Evolutionary conservation across 139 green algal species (phyloP).

Genomic region (Gonium pectorale): DNA sequence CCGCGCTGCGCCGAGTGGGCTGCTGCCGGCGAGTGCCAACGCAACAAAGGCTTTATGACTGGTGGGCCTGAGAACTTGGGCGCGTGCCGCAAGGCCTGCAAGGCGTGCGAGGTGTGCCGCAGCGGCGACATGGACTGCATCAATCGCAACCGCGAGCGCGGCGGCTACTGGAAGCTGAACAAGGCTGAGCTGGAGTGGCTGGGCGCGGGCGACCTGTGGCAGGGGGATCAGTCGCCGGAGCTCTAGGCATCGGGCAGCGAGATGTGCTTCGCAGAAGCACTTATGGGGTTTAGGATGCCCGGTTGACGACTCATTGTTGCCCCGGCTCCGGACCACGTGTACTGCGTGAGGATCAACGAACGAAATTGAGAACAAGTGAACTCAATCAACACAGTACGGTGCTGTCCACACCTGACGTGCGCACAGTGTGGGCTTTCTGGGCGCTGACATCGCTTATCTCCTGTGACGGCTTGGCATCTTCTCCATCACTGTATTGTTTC

Average conservation of each 20-base stretch:
- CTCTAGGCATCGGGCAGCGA: constrained; percentile 12
- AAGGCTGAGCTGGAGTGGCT: constrained; percentile 53
- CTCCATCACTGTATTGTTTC: too few relatives aligned
- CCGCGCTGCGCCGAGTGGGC: constrained; percentile 60
- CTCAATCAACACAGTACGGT: too few relatives aligned
- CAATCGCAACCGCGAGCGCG: constrained; percentile 52
- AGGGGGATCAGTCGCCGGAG: constrained; percentile 16
- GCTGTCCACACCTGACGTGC: too few relatives aligned
- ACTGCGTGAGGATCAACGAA: too few relatives aligned
- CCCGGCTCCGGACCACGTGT: too few relatives aligned
- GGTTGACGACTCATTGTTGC: too few relatives aligned
- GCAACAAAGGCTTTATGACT: constrained; percentile 70
- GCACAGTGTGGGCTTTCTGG: too few relatives aligned
- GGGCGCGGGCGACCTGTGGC: constrained; percentile 17
- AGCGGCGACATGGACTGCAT: constrained; percentile 50
- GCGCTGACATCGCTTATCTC: too few relatives aligned
- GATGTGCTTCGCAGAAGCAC: too few relatives aligned
- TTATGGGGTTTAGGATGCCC: too few relatives aligned
- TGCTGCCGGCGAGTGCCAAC: constrained; percentile 59
- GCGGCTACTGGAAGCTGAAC: constrained; percentile 45
- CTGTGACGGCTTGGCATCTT: too few relatives aligned
- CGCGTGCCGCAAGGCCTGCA: constrained; percentile 51
- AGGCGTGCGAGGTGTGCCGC: constrained; percentile 47
- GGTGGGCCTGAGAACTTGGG: constrained; percentile 44
- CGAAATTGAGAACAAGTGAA: too few relatives aligned